These are phyloP conservation scores for Juglanconis oblonga DNA, from an alignment of 2,329 filamentous ascomycete species.

Conservation along the genomic window DNA sequence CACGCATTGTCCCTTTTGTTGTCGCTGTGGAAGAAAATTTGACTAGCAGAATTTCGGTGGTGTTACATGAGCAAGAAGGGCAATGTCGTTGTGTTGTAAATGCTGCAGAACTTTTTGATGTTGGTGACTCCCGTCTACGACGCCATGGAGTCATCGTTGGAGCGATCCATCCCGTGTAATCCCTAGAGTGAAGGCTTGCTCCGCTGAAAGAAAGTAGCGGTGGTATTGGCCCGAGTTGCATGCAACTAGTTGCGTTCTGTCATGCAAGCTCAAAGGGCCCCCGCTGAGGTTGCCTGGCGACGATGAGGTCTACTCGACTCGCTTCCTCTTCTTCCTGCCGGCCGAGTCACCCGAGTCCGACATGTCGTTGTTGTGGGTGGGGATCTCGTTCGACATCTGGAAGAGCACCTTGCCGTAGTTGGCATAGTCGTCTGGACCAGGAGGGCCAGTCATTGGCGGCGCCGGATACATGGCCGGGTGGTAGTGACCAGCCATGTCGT, in stretches of 20 bases:
- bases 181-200: constrained; percentile 22
- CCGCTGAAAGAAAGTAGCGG: constrained; percentile 26
- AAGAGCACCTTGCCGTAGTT: constrained; percentile 76
- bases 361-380: constrained; percentile 60
- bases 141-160: constrained; percentile 14
- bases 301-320: constrained; percentile 51
- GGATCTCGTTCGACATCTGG: constrained; percentile 72
- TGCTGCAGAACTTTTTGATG: constrained; percentile 15
- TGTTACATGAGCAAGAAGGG: constrained; percentile 15
- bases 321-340: constrained; percentile 77
- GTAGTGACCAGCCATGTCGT: constrained; percentile 43
- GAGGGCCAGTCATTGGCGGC: constrained; percentile 38
- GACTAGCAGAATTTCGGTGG: constrained; percentile 10
- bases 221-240: constrained; percentile 24
- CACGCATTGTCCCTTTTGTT: constrained; percentile 11
- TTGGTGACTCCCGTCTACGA: constrained; percentile 7
- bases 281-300: neutral
- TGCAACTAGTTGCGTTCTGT: constrained; percentile 28
- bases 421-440: constrained; percentile 59
- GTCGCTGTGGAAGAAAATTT: neutral
- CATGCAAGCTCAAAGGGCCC: constrained; percentile 20
- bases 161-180: constrained; percentile 19
- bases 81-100: constrained; percentile 12
- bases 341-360: constrained; percentile 50
- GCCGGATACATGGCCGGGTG: constrained; percentile 37